Base-by-base conservation (phyloP, 1,139 yeast species). In the Arxiozyma telluris region DNA sequence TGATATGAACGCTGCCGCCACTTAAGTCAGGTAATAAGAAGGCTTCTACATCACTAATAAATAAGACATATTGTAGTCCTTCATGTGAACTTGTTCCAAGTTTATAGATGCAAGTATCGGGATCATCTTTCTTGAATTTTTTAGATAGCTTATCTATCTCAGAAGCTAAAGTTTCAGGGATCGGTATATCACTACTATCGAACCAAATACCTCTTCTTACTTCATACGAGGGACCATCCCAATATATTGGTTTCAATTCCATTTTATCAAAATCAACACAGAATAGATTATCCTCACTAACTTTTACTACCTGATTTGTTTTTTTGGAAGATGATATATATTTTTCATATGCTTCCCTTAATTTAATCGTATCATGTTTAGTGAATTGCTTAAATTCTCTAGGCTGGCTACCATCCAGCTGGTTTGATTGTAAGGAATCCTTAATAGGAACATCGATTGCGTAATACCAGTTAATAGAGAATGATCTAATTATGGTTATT, bases 141-240 rank as follows among this genome's bases (percentile, higher is more conserved):
- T 38, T 25, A 6, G 49, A 46, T 9, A 46, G 34, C 7, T 43
- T 66, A 21, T 91, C 98, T 21, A 91, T 65, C 53, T 79, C 81
- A 1, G 73, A 71, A 0, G 95, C 74, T 4, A 84, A 55, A 1
- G 71, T 67, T 9, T 73, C 74, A 4, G 77, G 69, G 30, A 89
- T 69, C 0, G 97, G 97, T 7, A 68, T 65, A 2, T 84, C 83
- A 53, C 79, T 80, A 5, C 78, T 68, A 50, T 76, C 73, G 65
- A 88, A 89, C 98, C 98, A 91, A 1, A 82, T 69, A 0, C 96
- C 96, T 51, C 98, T 72, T 43, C 96, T 75, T 1, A 91, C 87
- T 58, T 87, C 93, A 64, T 83, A 93, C 0, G 75, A 72, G 0
- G 97, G 95, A 0, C 98, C 98, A 2, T 82, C 84, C 98, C 98